Evolutionary conservation across 305 asterid species (phyloP).

Genomic region (Euphrasia arctica): DNA sequence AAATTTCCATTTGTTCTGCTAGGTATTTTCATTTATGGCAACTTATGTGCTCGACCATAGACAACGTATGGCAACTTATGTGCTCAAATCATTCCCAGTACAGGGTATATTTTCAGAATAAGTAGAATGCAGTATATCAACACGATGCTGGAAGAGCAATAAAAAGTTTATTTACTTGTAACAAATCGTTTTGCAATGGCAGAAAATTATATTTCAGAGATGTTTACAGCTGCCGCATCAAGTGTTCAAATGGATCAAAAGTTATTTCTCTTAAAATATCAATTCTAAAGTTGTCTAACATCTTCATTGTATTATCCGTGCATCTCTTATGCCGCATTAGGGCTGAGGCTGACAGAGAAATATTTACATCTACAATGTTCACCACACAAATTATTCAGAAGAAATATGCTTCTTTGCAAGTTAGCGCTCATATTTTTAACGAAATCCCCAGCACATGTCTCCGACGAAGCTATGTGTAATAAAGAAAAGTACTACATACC

Average conservation of each 20-base stretch:
- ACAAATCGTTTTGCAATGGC: no score
- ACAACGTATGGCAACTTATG: neutral
- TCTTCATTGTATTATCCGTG: neutral
- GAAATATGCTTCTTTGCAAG: neutral
- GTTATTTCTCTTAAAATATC: constrained; percentile 1
- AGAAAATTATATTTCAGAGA: no score
- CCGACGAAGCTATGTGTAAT: constrained; percentile 1
- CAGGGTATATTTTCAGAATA: neutral
- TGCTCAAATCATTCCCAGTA: neutral
- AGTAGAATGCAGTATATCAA: neutral
- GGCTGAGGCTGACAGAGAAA: neutral
- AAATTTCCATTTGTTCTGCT: neutral
- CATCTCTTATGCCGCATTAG: neutral
- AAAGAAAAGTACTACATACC: constrained; percentile 7
- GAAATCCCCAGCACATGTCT: constrained; percentile 8
- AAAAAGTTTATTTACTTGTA: neutral
- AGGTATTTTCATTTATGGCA: neutral
- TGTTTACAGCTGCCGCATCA: constrained; percentile 9
- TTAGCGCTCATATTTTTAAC: constrained; percentile 3
- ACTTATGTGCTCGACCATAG: neutral
- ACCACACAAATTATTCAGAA: neutral
- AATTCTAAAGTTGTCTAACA: neutral
- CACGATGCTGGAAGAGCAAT: constrained; percentile 14
- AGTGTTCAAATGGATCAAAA: neutral
- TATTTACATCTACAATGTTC: constrained; percentile 4